Base-by-base conservation (phyloP, 2,329 filamentous ascomycete genomes). In the Sordariomycetes sp. region DNA sequence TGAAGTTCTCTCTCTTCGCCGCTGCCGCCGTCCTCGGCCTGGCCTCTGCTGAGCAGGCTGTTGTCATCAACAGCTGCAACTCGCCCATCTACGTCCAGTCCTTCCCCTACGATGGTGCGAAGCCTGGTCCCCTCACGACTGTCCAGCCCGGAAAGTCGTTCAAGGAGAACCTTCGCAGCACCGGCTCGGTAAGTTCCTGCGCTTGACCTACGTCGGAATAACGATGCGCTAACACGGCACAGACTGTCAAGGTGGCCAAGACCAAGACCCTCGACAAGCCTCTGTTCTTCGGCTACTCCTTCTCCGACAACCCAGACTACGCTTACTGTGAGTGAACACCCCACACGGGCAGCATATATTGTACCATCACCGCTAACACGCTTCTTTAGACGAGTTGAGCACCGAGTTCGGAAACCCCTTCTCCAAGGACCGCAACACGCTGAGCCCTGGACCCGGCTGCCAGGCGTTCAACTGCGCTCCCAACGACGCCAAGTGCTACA, bases 241-340 rank as follows among this genome's bases (percentile, higher is more conserved):
- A 61, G 59, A 63, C 61, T 32, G 44, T 64, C 30, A 64, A 64
- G 50, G 49, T 64, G 35, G 57, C 54, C 21, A 60, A 44, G 25
- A 55, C 47, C 41, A 58, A 49, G 48, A 55, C 51, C 16, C 51
- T 64, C 6, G 41, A 39, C 32, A 42, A 31, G 17, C 59, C 59
- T 2, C 53, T 64, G 5, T 63, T 62, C 50, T 57, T 63, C 38
- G 60, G 60, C 30, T 64, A 64, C 46, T 63, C 59, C 1, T 62
- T 59, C 40, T 44, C 44, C 31, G 33, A 37, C 3, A 52, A 50
- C 42, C 54, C 55, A 5, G 40, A 60, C 46, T 53, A 56, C 24
- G 55, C 53, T 34, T 64, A 62, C 48, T 64, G 57, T 61, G 40
- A 49, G 57, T 21, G 28, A 14, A 6, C 3, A 21, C 12, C 37